These are phyloP conservation scores for Fusarium incarnatum DNA, from an alignment of 2,329 filamentous ascomycete genomes.

Conservation along the genomic window DNA sequence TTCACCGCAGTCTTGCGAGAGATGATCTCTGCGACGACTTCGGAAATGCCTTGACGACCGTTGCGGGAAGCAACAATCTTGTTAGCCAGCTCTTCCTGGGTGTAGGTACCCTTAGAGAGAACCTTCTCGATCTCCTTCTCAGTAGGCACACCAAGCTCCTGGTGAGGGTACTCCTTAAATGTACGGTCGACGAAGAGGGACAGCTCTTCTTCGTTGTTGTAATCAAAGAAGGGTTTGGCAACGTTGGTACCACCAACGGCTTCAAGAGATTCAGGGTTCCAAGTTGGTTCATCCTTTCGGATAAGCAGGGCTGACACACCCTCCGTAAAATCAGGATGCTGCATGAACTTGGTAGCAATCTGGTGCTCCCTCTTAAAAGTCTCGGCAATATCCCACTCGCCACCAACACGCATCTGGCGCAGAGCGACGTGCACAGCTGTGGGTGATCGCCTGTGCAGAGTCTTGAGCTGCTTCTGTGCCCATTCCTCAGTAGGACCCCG, in stretches of 20 bases:
- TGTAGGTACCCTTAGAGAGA: conserved; percentile 55
- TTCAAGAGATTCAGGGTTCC: conserved; percentile 80
- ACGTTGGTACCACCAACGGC: conserved; percentile 70
- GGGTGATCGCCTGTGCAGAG: conserved; percentile 82
- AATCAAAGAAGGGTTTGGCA: conserved; percentile 74
- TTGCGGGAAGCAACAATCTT: conserved; percentile 70
- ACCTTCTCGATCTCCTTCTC: conserved; percentile 70
- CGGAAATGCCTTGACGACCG: conserved; percentile 75
- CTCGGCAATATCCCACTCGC: conserved; percentile 82
- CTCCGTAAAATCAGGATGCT: conserved; percentile 88
- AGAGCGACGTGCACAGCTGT: conserved; percentile 88
- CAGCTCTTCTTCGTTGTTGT: conserved; percentile 61
- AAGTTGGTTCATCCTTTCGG: conserved; percentile 75
- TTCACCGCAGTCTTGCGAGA: conserved; percentile 68
- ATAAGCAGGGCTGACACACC: conserved; percentile 87
- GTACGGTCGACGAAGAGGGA: conserved; percentile 70
- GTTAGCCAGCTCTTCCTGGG: conserved; percentile 69
- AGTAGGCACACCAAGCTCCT: conserved; percentile 75
- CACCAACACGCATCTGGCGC: conserved; percentile 81
- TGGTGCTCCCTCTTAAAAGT: conserved; percentile 88
- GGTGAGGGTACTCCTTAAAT: conserved; percentile 80
- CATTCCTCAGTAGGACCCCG: conserved; percentile 70
- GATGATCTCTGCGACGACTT: conserved; percentile 77
- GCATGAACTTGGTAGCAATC: conserved; percentile 90
- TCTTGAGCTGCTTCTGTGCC: conserved; percentile 81